phyloP scores from a whole-genome alignment of 768 basidiomycete species.

The Podaxis sp. region DNA sequence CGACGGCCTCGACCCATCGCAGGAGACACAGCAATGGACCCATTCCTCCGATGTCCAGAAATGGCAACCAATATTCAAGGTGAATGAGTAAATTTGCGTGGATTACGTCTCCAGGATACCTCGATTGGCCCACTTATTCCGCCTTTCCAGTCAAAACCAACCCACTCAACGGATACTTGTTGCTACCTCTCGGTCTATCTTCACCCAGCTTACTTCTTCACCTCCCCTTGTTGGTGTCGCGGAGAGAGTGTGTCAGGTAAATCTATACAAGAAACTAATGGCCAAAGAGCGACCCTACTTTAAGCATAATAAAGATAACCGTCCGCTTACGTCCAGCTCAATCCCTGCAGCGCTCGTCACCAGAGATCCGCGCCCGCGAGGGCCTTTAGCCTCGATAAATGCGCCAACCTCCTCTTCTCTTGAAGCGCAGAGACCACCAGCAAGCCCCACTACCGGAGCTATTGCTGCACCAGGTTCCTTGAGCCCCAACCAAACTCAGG shows the following conservation, averaged over 20 bases:
- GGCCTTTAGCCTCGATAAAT: background rate
- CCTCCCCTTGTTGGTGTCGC: background rate
- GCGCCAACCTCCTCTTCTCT: background rate
- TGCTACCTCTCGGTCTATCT: background rate
- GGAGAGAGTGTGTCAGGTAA: background rate
- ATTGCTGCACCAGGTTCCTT: background rate
- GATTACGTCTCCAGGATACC: background rate
- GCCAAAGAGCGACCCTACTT: background rate
- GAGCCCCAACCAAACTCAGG: background rate
- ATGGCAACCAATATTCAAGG: background rate
- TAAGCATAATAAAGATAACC: background rate
- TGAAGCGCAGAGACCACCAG: background rate
- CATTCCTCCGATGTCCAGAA: conserved; percentile 1
- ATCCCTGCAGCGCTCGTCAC: background rate
- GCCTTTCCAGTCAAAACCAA: background rate
- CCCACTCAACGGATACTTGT: background rate
- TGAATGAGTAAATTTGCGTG: background rate
- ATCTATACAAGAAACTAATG: background rate
- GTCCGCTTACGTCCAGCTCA: background rate
- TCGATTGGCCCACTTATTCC: background rate
- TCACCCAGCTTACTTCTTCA: background rate
- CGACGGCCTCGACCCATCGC: background rate
- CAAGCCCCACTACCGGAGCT: background rate
- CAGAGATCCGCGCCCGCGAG: background rate
- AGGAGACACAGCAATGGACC: background rate